Evolutionary conservation across 768 basidiomycete species (phyloP).

Genomic region (Termitomyces titanicus): DNA sequence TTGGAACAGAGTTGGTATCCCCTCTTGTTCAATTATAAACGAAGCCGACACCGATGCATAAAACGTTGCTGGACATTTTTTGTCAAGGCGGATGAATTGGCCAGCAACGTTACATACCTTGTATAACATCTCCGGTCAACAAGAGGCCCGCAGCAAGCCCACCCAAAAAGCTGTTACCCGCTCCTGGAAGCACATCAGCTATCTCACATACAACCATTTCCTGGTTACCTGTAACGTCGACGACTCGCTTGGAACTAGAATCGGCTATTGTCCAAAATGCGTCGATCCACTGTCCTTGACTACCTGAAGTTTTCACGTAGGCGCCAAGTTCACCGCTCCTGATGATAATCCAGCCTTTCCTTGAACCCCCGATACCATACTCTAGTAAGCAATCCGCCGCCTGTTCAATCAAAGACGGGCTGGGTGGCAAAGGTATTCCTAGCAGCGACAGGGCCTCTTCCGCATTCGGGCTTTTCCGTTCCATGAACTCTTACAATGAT

Average conservation of each 20-base stretch:
- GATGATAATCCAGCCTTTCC: constrained; percentile 64
- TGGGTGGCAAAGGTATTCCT: constrained; percentile 46
- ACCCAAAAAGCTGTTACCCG: constrained; percentile 89
- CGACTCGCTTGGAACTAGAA: constrained; percentile 46
- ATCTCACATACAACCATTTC: constrained; percentile 5
- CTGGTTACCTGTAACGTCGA: constrained; percentile 74
- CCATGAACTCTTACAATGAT: neutral
- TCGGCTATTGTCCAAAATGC: constrained; percentile 65
- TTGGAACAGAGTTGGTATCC: constrained; percentile 54
- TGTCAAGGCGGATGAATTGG: neutral
- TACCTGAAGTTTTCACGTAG: constrained; percentile 46
- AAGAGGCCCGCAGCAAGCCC: constrained; percentile 75
- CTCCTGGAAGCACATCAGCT: constrained; percentile 45
- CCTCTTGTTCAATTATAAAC: constrained; percentile 78
- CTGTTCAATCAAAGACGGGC: constrained; percentile 53
- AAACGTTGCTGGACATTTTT: constrained; percentile 50
- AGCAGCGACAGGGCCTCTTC: constrained; percentile 75
- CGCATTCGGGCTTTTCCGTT: constrained; percentile 68
- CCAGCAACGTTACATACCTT: constrained; percentile 45
- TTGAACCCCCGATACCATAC: constrained; percentile 48
- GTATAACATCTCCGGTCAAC: constrained; percentile 50
- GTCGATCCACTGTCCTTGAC: constrained; percentile 55
- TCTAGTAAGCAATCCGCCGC: constrained; percentile 64
- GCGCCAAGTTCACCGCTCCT: constrained; percentile 73
- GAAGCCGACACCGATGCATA: constrained; percentile 81